Percentiles rank a stretch among this genome's conserved stretches.
Conservation (phyloP, 2,329 filamentous ascomycete species). For the Sclerotinia trifoliorum region DNA sequence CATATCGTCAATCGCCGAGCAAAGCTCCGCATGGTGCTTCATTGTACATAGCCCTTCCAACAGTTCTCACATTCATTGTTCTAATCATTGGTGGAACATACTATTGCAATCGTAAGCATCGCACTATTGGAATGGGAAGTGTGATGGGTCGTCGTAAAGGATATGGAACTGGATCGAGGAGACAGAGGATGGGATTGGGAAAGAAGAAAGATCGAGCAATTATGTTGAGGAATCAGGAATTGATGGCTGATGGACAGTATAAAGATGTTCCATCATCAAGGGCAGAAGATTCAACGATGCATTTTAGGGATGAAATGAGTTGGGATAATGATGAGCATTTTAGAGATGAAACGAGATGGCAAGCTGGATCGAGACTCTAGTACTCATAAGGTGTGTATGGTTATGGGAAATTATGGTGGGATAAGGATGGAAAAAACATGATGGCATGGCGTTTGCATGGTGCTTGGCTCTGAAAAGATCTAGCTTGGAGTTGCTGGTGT, state of each 20-base stretch:
- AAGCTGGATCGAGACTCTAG: background rate
- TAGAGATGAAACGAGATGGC: background rate
- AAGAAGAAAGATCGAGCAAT: constrained; percentile 31
- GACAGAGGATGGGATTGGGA: constrained; percentile 35
- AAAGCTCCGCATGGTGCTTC: constrained; percentile 31
- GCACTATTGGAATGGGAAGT: constrained; percentile 37
- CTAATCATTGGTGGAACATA: constrained; percentile 33
- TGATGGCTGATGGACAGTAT: constrained; percentile 28
- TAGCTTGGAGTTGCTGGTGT: background rate
- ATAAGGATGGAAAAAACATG: too few species aligned
- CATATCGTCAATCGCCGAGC: constrained; percentile 29
- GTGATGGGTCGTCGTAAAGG: constrained; percentile 37
- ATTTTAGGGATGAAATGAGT: constrained; percentile 20
- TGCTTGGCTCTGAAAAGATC: background rate
- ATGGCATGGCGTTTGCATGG: background rate
- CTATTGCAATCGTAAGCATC: constrained; percentile 34
- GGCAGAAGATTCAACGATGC: constrained; percentile 11
- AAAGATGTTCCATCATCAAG: constrained; percentile 27
- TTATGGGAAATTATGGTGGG: background rate
- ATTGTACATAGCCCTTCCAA: constrained; percentile 38
- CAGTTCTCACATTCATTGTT: constrained; percentile 34
- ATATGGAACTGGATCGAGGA: constrained; percentile 35
- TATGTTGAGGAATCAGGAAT: constrained; percentile 32
- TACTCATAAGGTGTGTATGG: too few species aligned
- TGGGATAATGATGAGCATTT: constrained; percentile 12